These are phyloP conservation scores for Xylariales sp. DNA, from an alignment of 2,329 filamentous ascomycete species.

Conservation along the genomic window DNA sequence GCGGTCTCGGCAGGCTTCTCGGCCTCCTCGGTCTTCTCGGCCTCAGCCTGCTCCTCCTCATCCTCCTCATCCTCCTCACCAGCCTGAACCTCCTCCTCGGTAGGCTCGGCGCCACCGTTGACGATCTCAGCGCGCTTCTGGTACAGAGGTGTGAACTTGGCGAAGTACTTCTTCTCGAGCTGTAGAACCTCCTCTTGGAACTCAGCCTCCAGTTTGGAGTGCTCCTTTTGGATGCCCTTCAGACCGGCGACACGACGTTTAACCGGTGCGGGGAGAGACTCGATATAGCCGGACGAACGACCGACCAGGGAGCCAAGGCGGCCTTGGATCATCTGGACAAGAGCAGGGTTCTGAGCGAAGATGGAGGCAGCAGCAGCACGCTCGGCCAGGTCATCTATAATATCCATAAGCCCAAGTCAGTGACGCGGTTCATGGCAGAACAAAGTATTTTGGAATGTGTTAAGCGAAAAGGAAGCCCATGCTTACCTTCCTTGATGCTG, in stretches of 20 bases:
- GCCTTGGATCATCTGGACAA: constrained; percentile 97
- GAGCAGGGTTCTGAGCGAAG: constrained; percentile 90
- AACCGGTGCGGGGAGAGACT: constrained; percentile 85
- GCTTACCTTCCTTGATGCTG: constrained; percentile 95
- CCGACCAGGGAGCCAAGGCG: constrained; percentile 91
- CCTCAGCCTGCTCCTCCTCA: constrained; percentile 47
- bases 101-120: constrained; percentile 82
- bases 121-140: constrained; percentile 90
- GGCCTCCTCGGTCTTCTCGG: constrained; percentile 51
- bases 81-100: constrained; percentile 78
- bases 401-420: constrained; percentile 9
- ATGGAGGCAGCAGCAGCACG: constrained; percentile 82
- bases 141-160: constrained; percentile 97
- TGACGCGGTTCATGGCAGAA: background rate
- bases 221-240: constrained; percentile 97
- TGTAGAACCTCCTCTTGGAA: constrained; percentile 98
- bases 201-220: constrained; percentile 95
- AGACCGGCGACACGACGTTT: constrained; percentile 91
- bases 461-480: too few species aligned
- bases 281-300: constrained; percentile 94
- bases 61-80: constrained; percentile 76
- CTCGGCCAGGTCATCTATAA: constrained; percentile 77
- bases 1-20: constrained; percentile 49
- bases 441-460: too few species aligned
- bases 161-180: constrained; percentile 99